These are phyloP conservation scores for Porpolomopsis calyptriformis DNA, from an alignment of 768 basidiomycete genomes.

Conservation along the genomic window DNA sequence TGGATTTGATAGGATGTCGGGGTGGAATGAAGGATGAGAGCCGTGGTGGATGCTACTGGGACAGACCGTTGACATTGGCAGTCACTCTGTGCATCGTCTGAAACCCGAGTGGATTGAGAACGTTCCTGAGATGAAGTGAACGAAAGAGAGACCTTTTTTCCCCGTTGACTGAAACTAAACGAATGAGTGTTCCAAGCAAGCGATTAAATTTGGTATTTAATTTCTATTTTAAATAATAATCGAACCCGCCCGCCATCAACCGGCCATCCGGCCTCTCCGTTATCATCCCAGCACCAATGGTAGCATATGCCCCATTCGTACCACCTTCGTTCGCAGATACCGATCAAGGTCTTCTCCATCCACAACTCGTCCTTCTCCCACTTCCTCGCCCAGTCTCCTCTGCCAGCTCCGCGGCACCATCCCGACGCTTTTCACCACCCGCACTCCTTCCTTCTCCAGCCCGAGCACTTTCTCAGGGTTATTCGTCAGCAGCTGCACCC, in stretches of 20 bases:
- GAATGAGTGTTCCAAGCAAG: no score
- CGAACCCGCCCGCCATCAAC: no score
- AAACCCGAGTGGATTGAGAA: no score
- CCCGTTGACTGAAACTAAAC: no score
- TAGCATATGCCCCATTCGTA: slow-evolving; percentile 94
- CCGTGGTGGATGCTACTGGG: slow-evolving; percentile 1
- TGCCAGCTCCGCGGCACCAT: slow-evolving; percentile 95
- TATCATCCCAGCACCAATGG: slow-evolving; percentile 38
- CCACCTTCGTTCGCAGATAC: slow-evolving; percentile 92
- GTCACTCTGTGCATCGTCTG: background rate
- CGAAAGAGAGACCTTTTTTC: no score
- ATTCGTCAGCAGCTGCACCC: slow-evolving; percentile 77
- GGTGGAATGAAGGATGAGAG: slow-evolving; percentile 7
- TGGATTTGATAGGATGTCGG: slow-evolving; percentile 11
- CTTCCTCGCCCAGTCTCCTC: slow-evolving; percentile 54
- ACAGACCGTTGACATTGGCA: background rate
- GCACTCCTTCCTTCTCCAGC: slow-evolving; percentile 72
- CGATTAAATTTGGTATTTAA: no score
- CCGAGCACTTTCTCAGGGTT: slow-evolving; percentile 96
- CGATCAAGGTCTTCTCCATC: slow-evolving; percentile 84
- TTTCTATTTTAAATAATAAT: no score
- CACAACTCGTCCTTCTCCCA: slow-evolving; percentile 70
- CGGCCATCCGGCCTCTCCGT: no score
- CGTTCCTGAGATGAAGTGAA: no score
- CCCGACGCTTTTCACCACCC: slow-evolving; percentile 72